Conservation (phyloP, 1,139 yeast genomes). For the Kluyveromyces marxianus region DNA sequence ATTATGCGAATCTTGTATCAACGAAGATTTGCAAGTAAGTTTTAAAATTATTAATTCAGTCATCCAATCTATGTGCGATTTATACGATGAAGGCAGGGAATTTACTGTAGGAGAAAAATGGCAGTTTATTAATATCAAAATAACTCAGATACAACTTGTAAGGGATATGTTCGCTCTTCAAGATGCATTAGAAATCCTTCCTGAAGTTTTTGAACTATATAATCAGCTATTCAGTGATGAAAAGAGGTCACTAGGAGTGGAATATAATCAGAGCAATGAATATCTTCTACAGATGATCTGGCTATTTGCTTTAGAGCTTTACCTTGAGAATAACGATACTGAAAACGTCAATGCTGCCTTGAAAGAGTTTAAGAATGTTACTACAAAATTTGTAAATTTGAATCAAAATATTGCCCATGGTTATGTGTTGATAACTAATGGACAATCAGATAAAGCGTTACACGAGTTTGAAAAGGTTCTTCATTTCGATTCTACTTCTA, state of each 20-base stretch:
- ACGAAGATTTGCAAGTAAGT: slow-evolving; percentile 42
- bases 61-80: slow-evolving; percentile 27
- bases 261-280: slow-evolving; percentile 20
- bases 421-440: slow-evolving; percentile 35
- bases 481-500: slow-evolving; percentile 43
- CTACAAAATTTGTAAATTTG: slow-evolving; percentile 26
- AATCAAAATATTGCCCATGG: slow-evolving; percentile 51
- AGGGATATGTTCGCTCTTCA: slow-evolving; percentile 57
- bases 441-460: slow-evolving; percentile 39
- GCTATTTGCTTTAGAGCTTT: slow-evolving; percentile 67
- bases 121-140: slow-evolving; percentile 60
- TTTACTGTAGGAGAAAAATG: slow-evolving; percentile 37
- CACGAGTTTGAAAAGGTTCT: slow-evolving; percentile 65
- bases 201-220: slow-evolving; percentile 59
- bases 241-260: slow-evolving; percentile 12
- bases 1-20: slow-evolving; percentile 41
- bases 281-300: slow-evolving; percentile 55
- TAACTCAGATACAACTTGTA: slow-evolving; percentile 66
- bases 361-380: slow-evolving; percentile 54
- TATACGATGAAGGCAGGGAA: slow-evolving; percentile 17
- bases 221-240: slow-evolving; percentile 43
- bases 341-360: slow-evolving; percentile 69
- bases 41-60: slow-evolving; percentile 39
- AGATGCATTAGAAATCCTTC: slow-evolving; percentile 55
- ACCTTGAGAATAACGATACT: slow-evolving; percentile 46